These are phyloP conservation scores for Lolium rigidum DNA, from an alignment of 176 grass and related monocot genomes.

Conservation along the genomic window DNA sequence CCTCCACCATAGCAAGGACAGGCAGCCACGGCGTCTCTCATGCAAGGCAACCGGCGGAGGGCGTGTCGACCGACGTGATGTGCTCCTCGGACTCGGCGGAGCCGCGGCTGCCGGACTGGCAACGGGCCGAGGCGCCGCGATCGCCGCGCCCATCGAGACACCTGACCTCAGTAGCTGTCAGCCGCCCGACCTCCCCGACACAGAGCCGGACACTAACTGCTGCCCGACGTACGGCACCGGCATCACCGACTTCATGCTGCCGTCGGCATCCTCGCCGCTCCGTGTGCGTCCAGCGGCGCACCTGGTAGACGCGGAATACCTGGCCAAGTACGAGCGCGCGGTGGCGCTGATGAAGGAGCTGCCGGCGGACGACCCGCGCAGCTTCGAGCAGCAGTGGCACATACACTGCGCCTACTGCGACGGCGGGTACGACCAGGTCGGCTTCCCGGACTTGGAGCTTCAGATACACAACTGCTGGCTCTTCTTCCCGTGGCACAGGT, in stretches of 20 bases:
- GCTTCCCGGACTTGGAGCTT: slow-evolving; percentile 49
- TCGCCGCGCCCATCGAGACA: slow-evolving; percentile 54
- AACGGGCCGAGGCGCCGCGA: not conserved
- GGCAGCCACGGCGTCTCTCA: slow-evolving; percentile 26
- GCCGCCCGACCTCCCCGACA: slow-evolving; percentile 37
- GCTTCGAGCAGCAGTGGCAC: no score
- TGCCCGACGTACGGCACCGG: slow-evolving; percentile 32
- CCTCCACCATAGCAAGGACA: not conserved
- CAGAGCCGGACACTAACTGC: slow-evolving; percentile 34
- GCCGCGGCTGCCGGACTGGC: slow-evolving; percentile 25
- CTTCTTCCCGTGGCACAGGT: slow-evolving; percentile 84
- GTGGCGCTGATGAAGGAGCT: no score
- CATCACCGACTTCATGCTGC: no score
- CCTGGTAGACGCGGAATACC: no score
- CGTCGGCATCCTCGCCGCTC: no score
- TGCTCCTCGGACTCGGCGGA: no score
- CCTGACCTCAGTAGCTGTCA: slow-evolving; percentile 59
- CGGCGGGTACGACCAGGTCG: no score
- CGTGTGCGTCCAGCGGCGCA: no score
- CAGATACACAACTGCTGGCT: slow-evolving; percentile 64
- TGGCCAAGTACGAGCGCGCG: no score
- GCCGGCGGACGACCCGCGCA: no score
- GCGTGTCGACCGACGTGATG: slow-evolving; percentile 49
- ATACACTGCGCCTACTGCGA: no score
- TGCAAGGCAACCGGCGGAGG: slow-evolving; percentile 27